Conservation (phyloP, 1,284 basidiomycete species). For the Trichosporon sp. region DNA sequence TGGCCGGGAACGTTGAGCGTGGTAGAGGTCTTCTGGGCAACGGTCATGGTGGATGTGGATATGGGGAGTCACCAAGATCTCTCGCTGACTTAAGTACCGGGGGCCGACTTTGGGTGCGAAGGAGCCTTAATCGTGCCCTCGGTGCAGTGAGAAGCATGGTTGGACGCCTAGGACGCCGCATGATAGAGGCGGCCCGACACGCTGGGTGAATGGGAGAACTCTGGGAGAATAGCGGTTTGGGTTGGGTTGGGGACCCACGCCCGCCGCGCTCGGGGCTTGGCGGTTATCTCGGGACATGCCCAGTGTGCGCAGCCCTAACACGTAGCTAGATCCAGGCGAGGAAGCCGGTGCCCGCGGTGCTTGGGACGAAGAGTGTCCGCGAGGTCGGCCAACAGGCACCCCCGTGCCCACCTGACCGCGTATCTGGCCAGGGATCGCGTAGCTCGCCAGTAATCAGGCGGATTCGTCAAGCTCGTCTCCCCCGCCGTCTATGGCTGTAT, state of each 20-base stretch:
- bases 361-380: too few species aligned
- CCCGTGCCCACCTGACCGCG: background rate
- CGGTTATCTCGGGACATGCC: slow-evolving; percentile 9
- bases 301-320: background rate
- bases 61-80: background rate
- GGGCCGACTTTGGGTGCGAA: background rate
- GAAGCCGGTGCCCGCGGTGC: background rate
- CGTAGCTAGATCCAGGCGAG: background rate
- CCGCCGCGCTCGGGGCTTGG: background rate
- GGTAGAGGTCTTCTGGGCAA: slow-evolving; percentile 19
- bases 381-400: background rate
- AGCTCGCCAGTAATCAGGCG: slow-evolving; percentile 10
- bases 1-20: slow-evolving; percentile 35
- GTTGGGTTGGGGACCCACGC: background rate
- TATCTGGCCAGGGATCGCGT: slow-evolving; percentile 7
- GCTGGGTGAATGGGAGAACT: slow-evolving; percentile 15
- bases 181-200: background rate
- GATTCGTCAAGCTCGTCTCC: slow-evolving; percentile 14
- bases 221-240: background rate
- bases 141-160: background rate
- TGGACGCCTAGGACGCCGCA: background rate
- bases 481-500: background rate
- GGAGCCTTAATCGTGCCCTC: background rate
- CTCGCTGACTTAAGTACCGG: slow-evolving; percentile 1
- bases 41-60: slow-evolving; percentile 25